These are phyloP conservation scores for Cladophialophora bantiana DNA, from an alignment of 2,329 filamentous ascomycete species.

Conservation along the genomic window DNA sequence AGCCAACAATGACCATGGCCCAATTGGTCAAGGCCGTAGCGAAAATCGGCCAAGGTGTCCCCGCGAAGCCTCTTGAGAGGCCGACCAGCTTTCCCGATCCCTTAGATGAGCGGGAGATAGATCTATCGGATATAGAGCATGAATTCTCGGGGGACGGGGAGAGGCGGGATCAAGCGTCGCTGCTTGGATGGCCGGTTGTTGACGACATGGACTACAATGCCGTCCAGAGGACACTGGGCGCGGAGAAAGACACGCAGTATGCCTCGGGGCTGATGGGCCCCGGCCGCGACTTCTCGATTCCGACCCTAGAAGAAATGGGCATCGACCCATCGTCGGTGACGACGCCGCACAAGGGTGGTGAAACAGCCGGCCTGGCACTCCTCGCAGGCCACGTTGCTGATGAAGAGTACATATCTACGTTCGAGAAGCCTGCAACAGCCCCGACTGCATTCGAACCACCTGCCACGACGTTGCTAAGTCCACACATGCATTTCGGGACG, in stretches of 20 bases:
- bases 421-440: constrained; percentile 77
- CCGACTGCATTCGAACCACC: constrained; percentile 76
- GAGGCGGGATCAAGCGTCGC: constrained; percentile 46
- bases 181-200: not conserved
- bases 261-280: constrained; percentile 66
- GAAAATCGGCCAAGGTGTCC: constrained; percentile 57
- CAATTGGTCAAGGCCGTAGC: constrained; percentile 70
- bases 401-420: constrained; percentile 72
- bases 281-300: constrained; percentile 71
- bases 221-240: constrained; percentile 56
- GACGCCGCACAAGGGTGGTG: constrained; percentile 74
- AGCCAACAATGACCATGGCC: constrained; percentile 76
- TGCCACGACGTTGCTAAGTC: constrained; percentile 75
- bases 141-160: constrained; percentile 51
- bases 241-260: constrained; percentile 63
- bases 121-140: constrained; percentile 51
- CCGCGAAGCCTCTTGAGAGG: constrained; percentile 66
- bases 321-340: constrained; percentile 64
- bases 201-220: constrained; percentile 67
- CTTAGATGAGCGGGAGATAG: constrained; percentile 59
- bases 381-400: constrained; percentile 68
- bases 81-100: constrained; percentile 69
- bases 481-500: constrained; percentile 76
- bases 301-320: constrained; percentile 74
- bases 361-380: constrained; percentile 66